Percentiles rank a stretch among this genome's conserved stretches.
phyloP scores from a whole-genome alignment of 202 grass and related monocot genomes.

The Zoysia matrella region DNA sequence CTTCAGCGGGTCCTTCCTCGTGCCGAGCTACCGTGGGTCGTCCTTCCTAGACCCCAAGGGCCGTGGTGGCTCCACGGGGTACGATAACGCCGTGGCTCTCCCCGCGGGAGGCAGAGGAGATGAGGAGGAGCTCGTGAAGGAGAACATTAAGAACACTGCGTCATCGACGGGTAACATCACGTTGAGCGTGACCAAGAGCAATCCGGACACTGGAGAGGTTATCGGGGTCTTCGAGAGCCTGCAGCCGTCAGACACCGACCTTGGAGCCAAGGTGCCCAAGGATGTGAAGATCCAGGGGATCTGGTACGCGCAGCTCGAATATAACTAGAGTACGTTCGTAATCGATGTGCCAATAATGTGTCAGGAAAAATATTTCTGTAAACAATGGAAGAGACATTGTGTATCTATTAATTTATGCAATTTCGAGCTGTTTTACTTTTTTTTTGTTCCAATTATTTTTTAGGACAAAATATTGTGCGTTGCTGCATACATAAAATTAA shows the following conservation, averaged over 20 bases:
- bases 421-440: conserved; percentile 35
- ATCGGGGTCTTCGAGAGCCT: conserved; percentile 95
- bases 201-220: conserved; percentile 70
- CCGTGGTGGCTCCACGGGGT: conserved; percentile 81
- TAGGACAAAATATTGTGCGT: neutral
- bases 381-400: conserved; percentile 1
- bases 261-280: conserved; percentile 89
- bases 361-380: conserved; percentile 7
- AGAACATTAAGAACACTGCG: conserved; percentile 83
- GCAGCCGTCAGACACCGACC: conserved; percentile 93
- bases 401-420: conserved; percentile 41
- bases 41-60: conserved; percentile 99
- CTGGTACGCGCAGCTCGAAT: conserved; percentile 91
- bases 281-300: conserved; percentile 98
- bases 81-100: conserved; percentile 93
- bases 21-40: conserved; percentile 87
- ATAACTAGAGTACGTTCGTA: conserved; percentile 33
- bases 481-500: neutral
- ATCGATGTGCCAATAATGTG: neutral
- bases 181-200: conserved; percentile 85
- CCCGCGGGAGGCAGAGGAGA: conserved; percentile 92
- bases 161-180: conserved; percentile 85
- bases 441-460: conserved; percentile 11
- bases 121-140: conserved; percentile 89
- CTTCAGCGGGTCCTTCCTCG: conserved; percentile 86